phyloP scores from a whole-genome alignment of 1,139 yeast genomes.

The Suhomyces taliae region DNA sequence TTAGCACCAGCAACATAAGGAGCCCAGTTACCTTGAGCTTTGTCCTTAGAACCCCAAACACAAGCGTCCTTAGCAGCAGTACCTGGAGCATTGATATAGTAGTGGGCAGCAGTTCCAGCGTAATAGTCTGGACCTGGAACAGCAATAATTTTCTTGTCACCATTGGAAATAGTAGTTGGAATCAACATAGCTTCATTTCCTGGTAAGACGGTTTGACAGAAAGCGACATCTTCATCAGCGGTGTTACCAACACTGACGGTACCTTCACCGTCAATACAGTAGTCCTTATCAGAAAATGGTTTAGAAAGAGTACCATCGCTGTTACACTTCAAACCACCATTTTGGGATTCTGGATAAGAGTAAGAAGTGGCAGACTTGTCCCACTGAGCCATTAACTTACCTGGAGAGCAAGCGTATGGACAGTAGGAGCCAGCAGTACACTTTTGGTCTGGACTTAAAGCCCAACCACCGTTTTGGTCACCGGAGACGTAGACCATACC shows the following conservation, averaged over 20 bases:
- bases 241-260: constrained; percentile 62
- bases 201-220: constrained; percentile 91
- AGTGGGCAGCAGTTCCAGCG: constrained; percentile 83
- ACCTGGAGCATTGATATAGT: constrained; percentile 85
- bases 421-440: constrained; percentile 78
- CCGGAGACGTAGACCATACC: constrained; percentile 70
- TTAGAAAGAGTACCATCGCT: constrained; percentile 64
- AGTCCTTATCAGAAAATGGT: constrained; percentile 57
- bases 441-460: constrained; percentile 72
- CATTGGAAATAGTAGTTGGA: constrained; percentile 64
- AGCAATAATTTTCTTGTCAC: constrained; percentile 55
- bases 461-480: constrained; percentile 79
- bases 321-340: constrained; percentile 82
- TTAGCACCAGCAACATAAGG: constrained; percentile 93
- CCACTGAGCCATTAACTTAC: constrained; percentile 80
- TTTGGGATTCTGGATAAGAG: constrained; percentile 66
- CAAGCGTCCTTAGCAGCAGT: constrained; percentile 75
- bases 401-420: constrained; percentile 88
- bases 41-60: constrained; percentile 71
- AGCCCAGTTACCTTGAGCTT: constrained; percentile 85
- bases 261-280: constrained; percentile 77
- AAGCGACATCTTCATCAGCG: constrained; percentile 60
- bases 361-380: constrained; percentile 60
- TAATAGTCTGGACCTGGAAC: constrained; percentile 80
- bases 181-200: constrained; percentile 94